phyloP scores from a whole-genome alignment of 2,329 filamentous ascomycete species.

The Cercospora sojina region DNA sequence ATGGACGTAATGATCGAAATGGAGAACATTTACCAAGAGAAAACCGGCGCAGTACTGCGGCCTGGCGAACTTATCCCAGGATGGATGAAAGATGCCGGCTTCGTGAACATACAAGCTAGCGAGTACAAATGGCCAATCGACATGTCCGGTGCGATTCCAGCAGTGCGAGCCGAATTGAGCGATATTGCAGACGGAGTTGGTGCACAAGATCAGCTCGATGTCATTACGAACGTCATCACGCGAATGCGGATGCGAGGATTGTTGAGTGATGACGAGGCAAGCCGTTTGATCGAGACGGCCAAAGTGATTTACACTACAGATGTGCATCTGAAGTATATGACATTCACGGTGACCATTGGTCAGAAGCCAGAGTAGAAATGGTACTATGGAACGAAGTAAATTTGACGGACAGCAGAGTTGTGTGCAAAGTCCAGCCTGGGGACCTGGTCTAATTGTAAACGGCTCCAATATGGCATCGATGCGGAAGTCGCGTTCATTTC shows the following conservation, averaged over 20 bases:
- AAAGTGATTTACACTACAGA: background rate
- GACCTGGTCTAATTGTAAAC: no score
- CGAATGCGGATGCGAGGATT: background rate
- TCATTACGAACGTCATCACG: background rate
- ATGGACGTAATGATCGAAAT: background rate
- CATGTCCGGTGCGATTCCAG: background rate
- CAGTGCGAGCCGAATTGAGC: background rate
- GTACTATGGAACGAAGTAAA: no score
- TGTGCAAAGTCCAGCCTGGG: no score
- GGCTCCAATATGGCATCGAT: no score
- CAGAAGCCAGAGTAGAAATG: background rate
- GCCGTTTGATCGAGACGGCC: background rate
- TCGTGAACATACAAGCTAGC: conserved; percentile 20
- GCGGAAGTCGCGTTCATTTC: no score
- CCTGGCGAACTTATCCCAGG: conserved; percentile 9
- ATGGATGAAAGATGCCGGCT: conserved; percentile 26
- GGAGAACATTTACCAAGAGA: conserved; percentile 4
- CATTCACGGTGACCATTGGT: background rate
- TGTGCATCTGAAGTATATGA: background rate
- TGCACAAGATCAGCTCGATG: background rate
- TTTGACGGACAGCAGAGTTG: no score
- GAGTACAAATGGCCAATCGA: conserved; percentile 24
- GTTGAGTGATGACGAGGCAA: background rate
- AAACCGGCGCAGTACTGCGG: conserved; percentile 13
- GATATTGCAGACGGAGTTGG: background rate